phyloP scores from a whole-genome alignment of 371 early-diverging fungal species.

The Zychaea mexicana region DNA sequence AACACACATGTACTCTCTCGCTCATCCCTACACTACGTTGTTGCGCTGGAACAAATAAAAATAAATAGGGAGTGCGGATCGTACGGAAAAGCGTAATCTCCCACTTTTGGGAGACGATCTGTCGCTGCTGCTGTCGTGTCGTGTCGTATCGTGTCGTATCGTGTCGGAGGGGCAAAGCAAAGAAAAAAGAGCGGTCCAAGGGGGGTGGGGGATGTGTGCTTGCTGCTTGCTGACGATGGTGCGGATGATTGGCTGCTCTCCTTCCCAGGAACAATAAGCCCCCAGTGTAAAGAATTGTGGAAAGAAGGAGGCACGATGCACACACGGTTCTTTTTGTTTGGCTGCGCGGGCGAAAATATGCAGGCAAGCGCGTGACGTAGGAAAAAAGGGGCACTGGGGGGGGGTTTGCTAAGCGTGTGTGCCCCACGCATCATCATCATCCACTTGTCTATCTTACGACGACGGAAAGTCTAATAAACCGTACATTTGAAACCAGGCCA shows the following conservation, averaged over 20 bases:
- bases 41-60: not conserved
- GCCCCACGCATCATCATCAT: not conserved
- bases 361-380: conserved; percentile 25
- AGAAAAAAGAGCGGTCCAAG: not conserved
- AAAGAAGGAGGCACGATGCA: conserved; percentile 17
- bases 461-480: too few species aligned
- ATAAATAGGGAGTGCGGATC: not conserved
- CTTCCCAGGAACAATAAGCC: conserved; percentile 3
- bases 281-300: not conserved
- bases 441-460: too few species aligned
- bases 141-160: too few species aligned
- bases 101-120: conserved; percentile 1
- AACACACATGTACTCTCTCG: not conserved
- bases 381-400: conserved; percentile 7
- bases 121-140: too few species aligned
- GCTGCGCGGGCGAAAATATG: conserved; percentile 27
- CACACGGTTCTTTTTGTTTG: conserved; percentile 20
- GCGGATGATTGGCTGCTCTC: too few species aligned
- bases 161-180: not conserved
- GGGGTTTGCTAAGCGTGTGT: not conserved
- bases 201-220: not conserved
- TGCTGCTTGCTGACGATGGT: too few species aligned
- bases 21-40: too few species aligned
- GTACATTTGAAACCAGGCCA: conserved; percentile 24
- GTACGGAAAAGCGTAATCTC: not conserved